phyloP scores from a whole-genome alignment of 1,284 basidiomycete genomes.

The Coriolopsis trogii region DNA sequence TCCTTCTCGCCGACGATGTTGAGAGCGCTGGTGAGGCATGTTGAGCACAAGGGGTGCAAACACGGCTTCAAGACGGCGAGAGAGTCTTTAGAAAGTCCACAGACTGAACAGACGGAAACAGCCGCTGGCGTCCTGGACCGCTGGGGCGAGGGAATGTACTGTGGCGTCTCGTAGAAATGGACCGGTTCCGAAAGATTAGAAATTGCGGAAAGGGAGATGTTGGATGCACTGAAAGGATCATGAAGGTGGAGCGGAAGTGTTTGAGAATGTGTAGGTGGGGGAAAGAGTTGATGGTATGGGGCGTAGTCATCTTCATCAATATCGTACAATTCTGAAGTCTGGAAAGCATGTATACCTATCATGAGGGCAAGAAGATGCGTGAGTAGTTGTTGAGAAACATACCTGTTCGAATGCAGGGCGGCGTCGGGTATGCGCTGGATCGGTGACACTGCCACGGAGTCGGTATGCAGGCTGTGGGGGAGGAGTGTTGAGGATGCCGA shows the following conservation, averaged over 20 bases:
- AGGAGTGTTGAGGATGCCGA: constrained; percentile 57
- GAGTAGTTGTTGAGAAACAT: constrained; percentile 1
- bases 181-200: constrained; percentile 30
- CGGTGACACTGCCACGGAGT: constrained; percentile 71
- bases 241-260: constrained; percentile 36
- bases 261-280: constrained; percentile 36
- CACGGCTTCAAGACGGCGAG: constrained; percentile 75
- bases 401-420: constrained; percentile 47
- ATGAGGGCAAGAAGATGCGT: not conserved
- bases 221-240: constrained; percentile 38
- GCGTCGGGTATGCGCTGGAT: constrained; percentile 68
- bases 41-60: constrained; percentile 71
- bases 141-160: constrained; percentile 14
- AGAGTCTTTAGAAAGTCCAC: constrained; percentile 45
- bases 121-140: constrained; percentile 5
- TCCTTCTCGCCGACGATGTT: constrained; percentile 86
- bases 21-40: constrained; percentile 77
- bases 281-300: constrained; percentile 49
- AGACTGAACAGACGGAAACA: constrained; percentile 49
- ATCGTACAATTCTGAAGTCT: constrained; percentile 65
- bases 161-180: constrained; percentile 30
- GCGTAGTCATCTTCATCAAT: constrained; percentile 71
- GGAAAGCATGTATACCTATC: constrained; percentile 25
- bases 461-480: constrained; percentile 67
- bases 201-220: constrained; percentile 30